Conservation (phyloP, 78 protist species). For the Chrysochromulina tobinii region DNA sequence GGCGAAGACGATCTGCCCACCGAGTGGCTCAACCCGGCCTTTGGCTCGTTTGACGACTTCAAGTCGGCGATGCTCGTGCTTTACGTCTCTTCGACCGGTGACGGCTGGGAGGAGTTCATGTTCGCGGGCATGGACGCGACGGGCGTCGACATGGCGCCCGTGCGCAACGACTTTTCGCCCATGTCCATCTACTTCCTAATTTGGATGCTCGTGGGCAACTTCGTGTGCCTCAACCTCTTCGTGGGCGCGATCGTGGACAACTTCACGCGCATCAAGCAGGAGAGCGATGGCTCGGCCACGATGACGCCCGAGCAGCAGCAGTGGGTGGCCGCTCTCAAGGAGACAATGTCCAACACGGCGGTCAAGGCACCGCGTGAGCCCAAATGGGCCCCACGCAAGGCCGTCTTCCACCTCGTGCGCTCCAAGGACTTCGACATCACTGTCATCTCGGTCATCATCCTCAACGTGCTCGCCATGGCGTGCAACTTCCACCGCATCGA, state of each 20-base stretch:
- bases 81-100: neutral
- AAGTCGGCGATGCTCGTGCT: neutral
- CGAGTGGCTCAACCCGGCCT: neutral
- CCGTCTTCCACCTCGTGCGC: neutral
- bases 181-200: neutral
- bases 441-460: neutral
- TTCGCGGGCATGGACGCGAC: neutral
- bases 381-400: neutral
- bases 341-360: neutral
- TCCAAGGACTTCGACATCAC: neutral
- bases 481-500: neutral
- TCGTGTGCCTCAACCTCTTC: neutral
- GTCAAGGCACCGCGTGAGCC: no score
- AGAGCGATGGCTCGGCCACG: neutral
- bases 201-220: neutral
- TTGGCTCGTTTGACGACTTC: constrained; percentile 4
- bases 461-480: neutral
- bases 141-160: neutral
- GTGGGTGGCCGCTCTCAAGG: neutral
- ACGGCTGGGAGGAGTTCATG: neutral
- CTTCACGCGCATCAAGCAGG: neutral
- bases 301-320: neutral
- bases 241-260: neutral
- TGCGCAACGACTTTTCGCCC: neutral
- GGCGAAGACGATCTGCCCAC: no score